phyloP scores from a whole-genome alignment of 1,284 basidiomycete species.

The Sporisorium iseilematis-ciliati region DNA sequence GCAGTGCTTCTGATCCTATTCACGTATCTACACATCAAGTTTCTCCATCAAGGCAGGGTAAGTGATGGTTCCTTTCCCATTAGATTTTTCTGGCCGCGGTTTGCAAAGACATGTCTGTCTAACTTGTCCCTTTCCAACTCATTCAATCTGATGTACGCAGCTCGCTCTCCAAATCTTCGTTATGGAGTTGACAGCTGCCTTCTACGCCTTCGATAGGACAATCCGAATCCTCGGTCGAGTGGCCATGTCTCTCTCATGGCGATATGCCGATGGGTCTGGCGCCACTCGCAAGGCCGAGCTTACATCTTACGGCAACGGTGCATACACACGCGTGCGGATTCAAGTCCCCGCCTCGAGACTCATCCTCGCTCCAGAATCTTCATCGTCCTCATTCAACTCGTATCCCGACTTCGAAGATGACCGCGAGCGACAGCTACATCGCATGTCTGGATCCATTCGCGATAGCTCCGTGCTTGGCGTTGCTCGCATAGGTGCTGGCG shows the following conservation, averaged over 20 bases:
- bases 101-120: too few relatives aligned
- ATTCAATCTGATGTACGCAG: background rate
- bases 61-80: conserved; percentile 1
- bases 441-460: background rate
- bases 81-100: background rate
- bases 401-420: conserved; percentile 3
- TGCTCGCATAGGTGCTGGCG: conserved; percentile 29
- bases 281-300: conserved; percentile 22
- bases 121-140: background rate
- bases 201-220: conserved; percentile 45
- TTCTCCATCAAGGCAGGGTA: conserved; percentile 43
- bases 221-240: conserved; percentile 24
- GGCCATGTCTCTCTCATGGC: conserved; percentile 24
- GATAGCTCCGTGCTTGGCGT: background rate
- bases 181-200: conserved; percentile 26
- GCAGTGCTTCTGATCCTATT: conserved; percentile 60
- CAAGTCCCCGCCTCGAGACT: conserved; percentile 29
- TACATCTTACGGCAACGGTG: conserved; percentile 11
- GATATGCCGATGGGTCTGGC: conserved; percentile 24
- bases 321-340: conserved; percentile 28
- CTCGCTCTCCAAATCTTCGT: conserved; percentile 30
- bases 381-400: background rate
- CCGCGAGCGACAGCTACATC: background rate
- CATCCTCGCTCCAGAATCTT: background rate
- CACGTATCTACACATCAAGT: conserved; percentile 63